phyloP scores from a whole-genome alignment of 2,329 filamentous ascomycete genomes.

The Aspergillus glaucus region DNA sequence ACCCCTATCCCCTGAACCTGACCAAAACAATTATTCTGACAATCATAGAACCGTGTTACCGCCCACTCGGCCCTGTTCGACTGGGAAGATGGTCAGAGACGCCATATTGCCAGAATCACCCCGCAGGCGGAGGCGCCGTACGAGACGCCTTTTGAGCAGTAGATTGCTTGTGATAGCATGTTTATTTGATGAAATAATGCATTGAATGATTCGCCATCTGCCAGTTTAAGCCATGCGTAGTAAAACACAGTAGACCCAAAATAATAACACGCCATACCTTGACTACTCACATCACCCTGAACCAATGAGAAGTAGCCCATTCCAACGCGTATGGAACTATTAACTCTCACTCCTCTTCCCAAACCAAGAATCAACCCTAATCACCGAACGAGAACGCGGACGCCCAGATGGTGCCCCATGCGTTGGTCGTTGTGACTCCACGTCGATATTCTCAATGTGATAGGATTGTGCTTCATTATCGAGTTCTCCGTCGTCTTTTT shows the following conservation, averaged over 20 bases:
- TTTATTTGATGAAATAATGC: not conserved
- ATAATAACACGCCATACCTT: too few species aligned
- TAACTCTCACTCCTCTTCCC: not conserved
- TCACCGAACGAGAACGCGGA: not conserved
- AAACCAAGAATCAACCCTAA: not conserved
- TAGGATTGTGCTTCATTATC: not conserved
- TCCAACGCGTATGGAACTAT: too few species aligned
- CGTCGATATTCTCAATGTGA: not conserved
- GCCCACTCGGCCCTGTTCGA: conserved; percentile 74
- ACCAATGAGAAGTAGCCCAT: too few species aligned
- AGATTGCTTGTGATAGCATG: conserved; percentile 1
- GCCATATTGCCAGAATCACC: conserved; percentile 75
- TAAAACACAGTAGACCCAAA: too few species aligned
- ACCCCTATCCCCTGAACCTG: not conserved
- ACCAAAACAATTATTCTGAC: conserved; percentile 6
- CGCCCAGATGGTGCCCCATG: too few species aligned
- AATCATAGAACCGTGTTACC: conserved; percentile 60
- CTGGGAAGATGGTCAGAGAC: conserved; percentile 71
- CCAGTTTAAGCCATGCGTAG: not conserved
- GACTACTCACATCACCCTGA: too few species aligned
- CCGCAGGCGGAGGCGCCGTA: conserved; percentile 73
- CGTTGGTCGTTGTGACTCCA: not conserved
- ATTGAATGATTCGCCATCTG: not conserved
- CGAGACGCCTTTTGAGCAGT: conserved; percentile 56
- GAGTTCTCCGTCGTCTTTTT: not conserved